A percentile compares a stretch with the other conserved stretches of the same genome.
Evolutionary conservation across 768 basidiomycete species (phyloP).

Genomic region (Podaxis sp.): DNA sequence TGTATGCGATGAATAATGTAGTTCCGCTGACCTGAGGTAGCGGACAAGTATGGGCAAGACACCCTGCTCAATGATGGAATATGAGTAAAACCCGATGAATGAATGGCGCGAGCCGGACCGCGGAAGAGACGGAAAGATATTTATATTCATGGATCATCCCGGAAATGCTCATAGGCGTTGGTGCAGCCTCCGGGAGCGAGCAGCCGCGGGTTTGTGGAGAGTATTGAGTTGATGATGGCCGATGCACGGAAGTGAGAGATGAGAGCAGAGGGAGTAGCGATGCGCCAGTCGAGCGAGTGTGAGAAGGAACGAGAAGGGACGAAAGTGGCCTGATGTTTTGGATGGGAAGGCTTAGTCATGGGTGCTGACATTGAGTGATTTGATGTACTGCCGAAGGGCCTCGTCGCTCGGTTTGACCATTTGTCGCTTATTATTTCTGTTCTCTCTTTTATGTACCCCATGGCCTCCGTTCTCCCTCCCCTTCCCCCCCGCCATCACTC

Average conservation of each 20-base stretch:
- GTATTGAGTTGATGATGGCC: too few species aligned
- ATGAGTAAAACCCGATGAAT: not conserved
- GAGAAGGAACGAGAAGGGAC: not conserved
- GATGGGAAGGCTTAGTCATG: not conserved
- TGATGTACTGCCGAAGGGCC: not conserved
- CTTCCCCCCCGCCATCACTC: conserved; percentile 52
- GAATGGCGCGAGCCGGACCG: not conserved
- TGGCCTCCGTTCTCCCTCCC: conserved; percentile 17
- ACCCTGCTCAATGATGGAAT: not conserved
- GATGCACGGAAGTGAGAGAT: not conserved
- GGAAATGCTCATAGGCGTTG: too few species aligned
- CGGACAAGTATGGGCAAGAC: not conserved
- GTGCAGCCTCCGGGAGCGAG: too few species aligned
- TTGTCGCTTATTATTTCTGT: not conserved
- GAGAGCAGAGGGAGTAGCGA: not conserved
- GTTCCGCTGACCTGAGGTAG: not conserved
- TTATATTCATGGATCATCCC: not conserved
- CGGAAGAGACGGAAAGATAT: not conserved
- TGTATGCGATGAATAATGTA: not conserved
- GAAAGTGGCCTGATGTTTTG: conserved; percentile 1
- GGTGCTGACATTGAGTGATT: conserved; percentile 4
- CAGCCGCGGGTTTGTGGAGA: too few species aligned
- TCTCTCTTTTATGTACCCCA: conserved; percentile 11
- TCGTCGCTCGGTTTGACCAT: not conserved
- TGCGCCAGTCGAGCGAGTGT: not conserved